Evolutionary conservation across 164 flowering plant species (phyloP).

Genomic region (Echeveria elegans): DNA sequence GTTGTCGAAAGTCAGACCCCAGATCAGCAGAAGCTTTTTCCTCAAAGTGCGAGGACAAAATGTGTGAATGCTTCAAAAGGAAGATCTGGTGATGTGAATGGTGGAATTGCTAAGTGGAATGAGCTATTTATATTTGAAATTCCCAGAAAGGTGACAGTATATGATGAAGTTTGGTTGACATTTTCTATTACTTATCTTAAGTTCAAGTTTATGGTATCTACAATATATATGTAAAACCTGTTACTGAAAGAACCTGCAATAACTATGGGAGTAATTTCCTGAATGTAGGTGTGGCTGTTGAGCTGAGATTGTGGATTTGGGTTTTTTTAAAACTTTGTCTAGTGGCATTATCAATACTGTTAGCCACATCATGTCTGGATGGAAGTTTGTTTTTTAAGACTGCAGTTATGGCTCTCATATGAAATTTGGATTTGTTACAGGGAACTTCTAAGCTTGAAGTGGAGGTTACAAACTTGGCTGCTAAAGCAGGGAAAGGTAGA

Average conservation of each 20-base stretch:
- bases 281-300: neutral
- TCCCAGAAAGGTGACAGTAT: slow-evolving; percentile 57
- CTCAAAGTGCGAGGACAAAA: slow-evolving; percentile 96
- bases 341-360: neutral
- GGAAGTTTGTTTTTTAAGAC: neutral
- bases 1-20: slow-evolving; percentile 64
- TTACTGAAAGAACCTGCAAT: neutral
- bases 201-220: neutral
- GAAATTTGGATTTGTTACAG: slow-evolving; percentile 24
- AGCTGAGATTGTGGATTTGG: neutral
- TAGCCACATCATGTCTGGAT: neutral
- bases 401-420: neutral
- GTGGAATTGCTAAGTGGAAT: slow-evolving; percentile 79
- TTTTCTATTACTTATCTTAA: neutral
- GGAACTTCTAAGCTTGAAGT: slow-evolving; percentile 75
- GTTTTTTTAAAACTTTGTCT: neutral
- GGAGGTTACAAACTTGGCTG: slow-evolving; percentile 92
- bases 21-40: slow-evolving; percentile 87
- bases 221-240: neutral
- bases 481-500: slow-evolving; percentile 96
- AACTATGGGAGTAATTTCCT: neutral
- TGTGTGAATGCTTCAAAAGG: slow-evolving; percentile 61
- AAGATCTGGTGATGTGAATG: slow-evolving; percentile 19
- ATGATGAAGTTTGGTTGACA: neutral
- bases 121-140: slow-evolving; percentile 94